Percentiles rank a stretch among this genome's conserved stretches.
phyloP scores from a whole-genome alignment of 2,329 filamentous ascomycete genomes.

The Cladosporium velox region DNA sequence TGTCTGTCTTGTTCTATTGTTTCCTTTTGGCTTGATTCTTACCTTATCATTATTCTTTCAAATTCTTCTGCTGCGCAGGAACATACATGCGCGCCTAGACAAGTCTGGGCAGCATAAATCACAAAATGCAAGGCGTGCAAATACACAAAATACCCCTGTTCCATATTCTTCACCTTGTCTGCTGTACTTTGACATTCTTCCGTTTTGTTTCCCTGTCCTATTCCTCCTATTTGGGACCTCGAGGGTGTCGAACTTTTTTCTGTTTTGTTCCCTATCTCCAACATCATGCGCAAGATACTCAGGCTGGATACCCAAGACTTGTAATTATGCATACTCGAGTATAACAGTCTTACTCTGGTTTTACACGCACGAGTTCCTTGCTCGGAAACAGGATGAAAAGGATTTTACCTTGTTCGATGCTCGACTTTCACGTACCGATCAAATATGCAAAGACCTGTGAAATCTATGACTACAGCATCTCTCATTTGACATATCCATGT shows the following conservation, averaged over 20 bases:
- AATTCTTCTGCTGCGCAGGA: constrained; percentile 16
- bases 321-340: not conserved
- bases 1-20: not conserved
- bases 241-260: constrained; percentile 6
- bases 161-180: constrained; percentile 3
- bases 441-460: not conserved
- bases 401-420: no score
- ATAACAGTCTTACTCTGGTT: not conserved
- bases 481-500: not conserved
- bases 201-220: no score
- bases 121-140: constrained; percentile 16
- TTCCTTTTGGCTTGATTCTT: not conserved
- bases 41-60: not conserved
- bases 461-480: not conserved
- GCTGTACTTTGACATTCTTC: not conserved
- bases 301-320: constrained; percentile 16
- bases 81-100: not conserved
- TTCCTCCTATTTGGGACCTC: not conserved
- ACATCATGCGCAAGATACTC: constrained; percentile 9
- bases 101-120: constrained; percentile 12
- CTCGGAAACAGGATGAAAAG: no score
- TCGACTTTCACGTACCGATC: no score
- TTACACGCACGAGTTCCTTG: no score
- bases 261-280: not conserved
- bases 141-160: not conserved